Evolutionary conservation across 75 land plant genomes (phyloP), one percentile per base, ranked within the genome.

Genomic region (Chamaecyparis obtusa): DNA sequence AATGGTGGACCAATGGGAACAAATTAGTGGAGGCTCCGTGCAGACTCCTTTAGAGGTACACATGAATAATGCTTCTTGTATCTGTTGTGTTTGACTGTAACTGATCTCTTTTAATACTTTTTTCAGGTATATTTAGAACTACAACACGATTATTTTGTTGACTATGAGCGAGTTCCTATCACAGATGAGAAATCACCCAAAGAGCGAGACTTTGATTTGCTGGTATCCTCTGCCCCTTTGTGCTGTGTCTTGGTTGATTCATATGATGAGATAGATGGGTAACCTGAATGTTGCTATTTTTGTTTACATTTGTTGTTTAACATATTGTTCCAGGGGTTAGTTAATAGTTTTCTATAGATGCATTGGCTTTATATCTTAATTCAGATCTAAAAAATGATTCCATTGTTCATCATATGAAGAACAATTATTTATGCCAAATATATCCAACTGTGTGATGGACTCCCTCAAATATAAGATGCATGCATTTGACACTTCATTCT

Each of bases 1-100:
- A 88, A 96, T 98, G 99, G 93, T 98, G 56, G 98, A 98, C 91
- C 99, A 95, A 83, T 98, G 99, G 99, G 99, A 98, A 89, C 93
- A 90, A 69, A 92, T 98, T 56, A 89, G 90, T 10, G 67, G 72
- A 76, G 91, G 92, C 86, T 96, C 97, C 55, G 90, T 98, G 14
- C 97, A 94, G 87, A 95, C 99, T 86, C 99, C 99, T 64, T 88
- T 94, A 76, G 97, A 98, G 97, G 99, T 98, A 90, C 55, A 9
- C 3, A 51, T 24, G 16, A 85, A 30, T 87, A 27, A 77, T 37
- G 9, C 86, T 41, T 76, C 44, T 67, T 64, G 14, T 21, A 13
- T 86, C 16, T 27, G 46, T 69, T 44, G 54, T 32, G 76, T 51
- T 37, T 84, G 78, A 57, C 24, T 80, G 37, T 48, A 82, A 27